These are phyloP conservation scores for Leccinum imitatum DNA, from an alignment of 768 basidiomycete genomes.

Conservation along the genomic window DNA sequence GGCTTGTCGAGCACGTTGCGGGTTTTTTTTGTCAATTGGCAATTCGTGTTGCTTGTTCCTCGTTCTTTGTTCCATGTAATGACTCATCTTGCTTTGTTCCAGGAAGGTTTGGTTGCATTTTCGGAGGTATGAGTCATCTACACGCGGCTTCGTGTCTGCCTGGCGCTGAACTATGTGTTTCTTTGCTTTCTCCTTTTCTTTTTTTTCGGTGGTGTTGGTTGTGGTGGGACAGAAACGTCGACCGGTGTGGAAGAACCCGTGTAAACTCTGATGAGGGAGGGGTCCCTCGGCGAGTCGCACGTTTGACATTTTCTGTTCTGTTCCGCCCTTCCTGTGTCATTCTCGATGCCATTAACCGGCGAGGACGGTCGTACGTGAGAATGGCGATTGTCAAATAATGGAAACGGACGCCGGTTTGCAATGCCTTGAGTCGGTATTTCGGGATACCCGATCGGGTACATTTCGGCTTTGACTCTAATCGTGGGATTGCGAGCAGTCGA, in stretches of 20 bases:
- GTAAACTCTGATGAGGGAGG: conserved; percentile 16
- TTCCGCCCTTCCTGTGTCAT: not conserved
- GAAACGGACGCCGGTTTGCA: not conserved
- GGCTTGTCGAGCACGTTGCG: conserved; percentile 1
- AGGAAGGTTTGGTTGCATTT: conserved; percentile 76
- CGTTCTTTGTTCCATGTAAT: not conserved
- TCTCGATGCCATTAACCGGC: not conserved
- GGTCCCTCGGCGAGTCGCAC: not conserved
- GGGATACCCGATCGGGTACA: not conserved
- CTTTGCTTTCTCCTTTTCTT: not conserved
- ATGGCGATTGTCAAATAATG: not conserved
- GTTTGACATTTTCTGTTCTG: not conserved
- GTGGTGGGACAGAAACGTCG: conserved; percentile 14
- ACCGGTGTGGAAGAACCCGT: conserved; percentile 22
- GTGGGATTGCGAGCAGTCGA: not conserved
- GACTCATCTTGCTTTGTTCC: conserved; percentile 19
- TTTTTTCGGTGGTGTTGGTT: not conserved
- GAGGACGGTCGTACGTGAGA: not conserved
- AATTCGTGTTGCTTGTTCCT: not conserved
- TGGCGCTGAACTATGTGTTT: not conserved
- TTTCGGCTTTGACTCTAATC: not conserved
- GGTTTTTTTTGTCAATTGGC: not conserved
- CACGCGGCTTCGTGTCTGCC: conserved; percentile 4
- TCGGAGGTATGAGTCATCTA: conserved; percentile 30
- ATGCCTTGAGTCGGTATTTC: not conserved